Evolutionary conservation across 2,329 filamentous ascomycete species (phyloP), one percentile per base, ranked within the genome.

Genomic region (Fusarium hainanense): DNA sequence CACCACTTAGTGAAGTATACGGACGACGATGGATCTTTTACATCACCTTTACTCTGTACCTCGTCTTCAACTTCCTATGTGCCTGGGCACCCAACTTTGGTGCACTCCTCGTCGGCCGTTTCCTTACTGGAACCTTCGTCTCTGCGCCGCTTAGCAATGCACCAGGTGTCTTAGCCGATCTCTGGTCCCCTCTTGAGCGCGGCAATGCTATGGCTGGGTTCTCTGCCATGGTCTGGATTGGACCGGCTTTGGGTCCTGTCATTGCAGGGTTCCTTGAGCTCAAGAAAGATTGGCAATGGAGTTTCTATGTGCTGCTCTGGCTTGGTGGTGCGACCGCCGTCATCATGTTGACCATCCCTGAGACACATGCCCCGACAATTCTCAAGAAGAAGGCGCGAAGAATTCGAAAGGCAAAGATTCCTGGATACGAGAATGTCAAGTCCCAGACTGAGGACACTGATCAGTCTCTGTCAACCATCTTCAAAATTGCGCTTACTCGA

Each of bases 121-220:
- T 89, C 34, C 90, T 95, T 58, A 92, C 93, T 64, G 93, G 92
- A 47, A 92, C 94, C 56, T 91, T 91, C 12, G 93, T 94, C 76
- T 92, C 90, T 25, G 92, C 92, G 0, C 92, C 92, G 2, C 93
- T 94, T 89, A 93, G 92, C 0, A 84, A 94, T 1, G 91, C 93
- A 7, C 92, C 92, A 47, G 93, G 92, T 12, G 94, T 91, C 2
- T 80, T 96, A 7, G 90, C 92, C 12, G 92, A 96, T 80, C 80
- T 94, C 16, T 95, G 92, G 91, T 87, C 81, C 50, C 92, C 89
- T 40, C 91, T 94, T 76, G 92, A 96, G 78, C 86, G 92, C 43
- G 93, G 92, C 70, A 89, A 94, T 3, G 91, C 92, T 8, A 94
- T 95, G 91, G 92, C 92, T 6, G 90, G 90, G 12, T 95, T 94